Conservation (phyloP, 176 grass and related monocot genomes). For the Juncus effusus region DNA sequence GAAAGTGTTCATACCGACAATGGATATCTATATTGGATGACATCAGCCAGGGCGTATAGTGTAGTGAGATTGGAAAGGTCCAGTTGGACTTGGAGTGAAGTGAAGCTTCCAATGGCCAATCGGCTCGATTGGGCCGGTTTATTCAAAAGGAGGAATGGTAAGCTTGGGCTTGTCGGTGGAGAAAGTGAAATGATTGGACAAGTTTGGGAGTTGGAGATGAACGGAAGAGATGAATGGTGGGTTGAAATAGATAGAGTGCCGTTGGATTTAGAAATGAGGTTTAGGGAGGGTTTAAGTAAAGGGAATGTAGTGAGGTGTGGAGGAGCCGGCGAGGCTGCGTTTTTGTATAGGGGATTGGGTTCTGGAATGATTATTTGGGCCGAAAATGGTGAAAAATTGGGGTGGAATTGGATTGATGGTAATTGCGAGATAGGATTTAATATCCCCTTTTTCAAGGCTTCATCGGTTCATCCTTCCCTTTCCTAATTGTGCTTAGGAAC, state of each 20-base stretch:
- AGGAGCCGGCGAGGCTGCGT: slow-evolving; percentile 27
- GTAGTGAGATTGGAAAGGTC: slow-evolving; percentile 34
- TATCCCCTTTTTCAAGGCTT: slow-evolving; percentile 16
- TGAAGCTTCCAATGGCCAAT: slow-evolving; percentile 43
- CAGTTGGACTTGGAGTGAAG: slow-evolving; percentile 37
- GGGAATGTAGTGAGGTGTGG: slow-evolving; percentile 20
- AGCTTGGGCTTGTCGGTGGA: slow-evolving; percentile 36
- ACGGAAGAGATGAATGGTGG: slow-evolving; percentile 2
- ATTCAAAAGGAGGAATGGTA: slow-evolving; percentile 26
- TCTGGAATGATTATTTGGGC: slow-evolving; percentile 41
- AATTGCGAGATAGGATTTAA: slow-evolving; percentile 14
- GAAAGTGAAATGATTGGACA: slow-evolving; percentile 2
- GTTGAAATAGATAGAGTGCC: slow-evolving; percentile 19
- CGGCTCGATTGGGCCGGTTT: slow-evolving; percentile 33
- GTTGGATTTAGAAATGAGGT: slow-evolving; percentile 20
- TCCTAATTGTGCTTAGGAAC: background rate
- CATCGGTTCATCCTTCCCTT: slow-evolving; percentile 4
- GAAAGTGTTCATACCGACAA: slow-evolving; percentile 34
- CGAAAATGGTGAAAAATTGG: slow-evolving; percentile 21
- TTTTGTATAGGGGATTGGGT: slow-evolving; percentile 38
- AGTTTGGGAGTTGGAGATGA: slow-evolving; percentile 35
- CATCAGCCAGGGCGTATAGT: slow-evolving; percentile 45
- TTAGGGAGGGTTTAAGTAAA: background rate
- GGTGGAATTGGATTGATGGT: slow-evolving; percentile 25
- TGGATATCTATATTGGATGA: slow-evolving; percentile 41